These are phyloP conservation scores for Cercophora samala DNA, from an alignment of 495 filamentous ascomycete species.

Conservation along the genomic window DNA sequence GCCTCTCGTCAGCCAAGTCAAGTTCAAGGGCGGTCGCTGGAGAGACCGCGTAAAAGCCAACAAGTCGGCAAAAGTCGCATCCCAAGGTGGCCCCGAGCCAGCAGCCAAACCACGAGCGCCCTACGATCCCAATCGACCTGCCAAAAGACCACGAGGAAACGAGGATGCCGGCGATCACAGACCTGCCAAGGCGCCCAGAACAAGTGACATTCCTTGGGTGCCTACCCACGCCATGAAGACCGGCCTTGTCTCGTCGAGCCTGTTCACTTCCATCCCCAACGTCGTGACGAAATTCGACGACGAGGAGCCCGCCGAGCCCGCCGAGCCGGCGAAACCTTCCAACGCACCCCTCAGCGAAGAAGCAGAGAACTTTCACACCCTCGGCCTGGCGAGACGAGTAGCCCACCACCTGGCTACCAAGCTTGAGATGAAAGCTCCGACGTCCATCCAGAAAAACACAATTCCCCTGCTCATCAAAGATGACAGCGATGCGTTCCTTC, in stretches of 20 bases:
- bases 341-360: slow-evolving; percentile 91
- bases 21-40: slow-evolving; percentile 88
- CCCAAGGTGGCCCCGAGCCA: slow-evolving; percentile 12
- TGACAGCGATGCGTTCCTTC: slow-evolving; percentile 89
- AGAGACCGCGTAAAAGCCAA: slow-evolving; percentile 80
- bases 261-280: slow-evolving; percentile 84
- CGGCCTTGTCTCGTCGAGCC: slow-evolving; percentile 69
- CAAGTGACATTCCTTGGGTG: slow-evolving; percentile 22
- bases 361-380: slow-evolving; percentile 73
- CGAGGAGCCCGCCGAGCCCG: slow-evolving; percentile 40
- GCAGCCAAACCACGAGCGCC: slow-evolving; percentile 24
- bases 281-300: slow-evolving; percentile 54
- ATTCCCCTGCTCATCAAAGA: slow-evolving; percentile 70
- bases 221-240: slow-evolving; percentile 36
- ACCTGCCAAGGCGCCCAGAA: slow-evolving; percentile 42
- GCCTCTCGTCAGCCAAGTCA: slow-evolving; percentile 55
- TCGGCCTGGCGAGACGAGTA: slow-evolving; percentile 73
- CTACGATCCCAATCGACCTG: slow-evolving; percentile 9
- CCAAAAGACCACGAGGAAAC: background rate
- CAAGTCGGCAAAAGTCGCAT: slow-evolving; percentile 55
- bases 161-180: slow-evolving; percentile 20
- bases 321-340: slow-evolving; percentile 66
- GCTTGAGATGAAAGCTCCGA: slow-evolving; percentile 83
- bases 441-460: slow-evolving; percentile 87
- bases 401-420: slow-evolving; percentile 82